Percentiles rank a stretch among this genome's conserved stretches.
Conservation (phyloP, 768 basidiomycete species). For the Neoboletus subvelutipes region DNA sequence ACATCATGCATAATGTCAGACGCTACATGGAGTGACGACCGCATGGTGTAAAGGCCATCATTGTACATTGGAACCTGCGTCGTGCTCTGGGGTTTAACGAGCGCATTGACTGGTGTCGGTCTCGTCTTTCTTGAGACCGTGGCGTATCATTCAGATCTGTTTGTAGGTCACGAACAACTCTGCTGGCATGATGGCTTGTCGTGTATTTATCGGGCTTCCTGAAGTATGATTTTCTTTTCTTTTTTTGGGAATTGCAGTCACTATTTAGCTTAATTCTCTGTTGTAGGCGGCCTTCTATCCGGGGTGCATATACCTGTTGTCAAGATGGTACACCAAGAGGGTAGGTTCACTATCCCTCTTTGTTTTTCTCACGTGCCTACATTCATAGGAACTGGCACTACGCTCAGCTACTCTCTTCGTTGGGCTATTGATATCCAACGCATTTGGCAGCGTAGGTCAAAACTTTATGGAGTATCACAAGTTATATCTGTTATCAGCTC, state of each 20-base stretch:
- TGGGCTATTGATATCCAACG: constrained; percentile 62
- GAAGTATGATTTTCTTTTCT: constrained; percentile 38
- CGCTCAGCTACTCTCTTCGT: constrained; percentile 60
- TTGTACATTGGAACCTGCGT: background rate
- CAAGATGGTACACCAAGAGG: constrained; percentile 53
- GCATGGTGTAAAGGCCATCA: too few relatives aligned
- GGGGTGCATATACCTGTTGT: constrained; percentile 47
- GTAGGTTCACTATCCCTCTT: background rate
- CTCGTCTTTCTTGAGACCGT: too few relatives aligned
- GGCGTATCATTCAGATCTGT: too few relatives aligned
- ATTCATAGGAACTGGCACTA: constrained; percentile 57
- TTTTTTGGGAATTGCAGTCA: background rate
- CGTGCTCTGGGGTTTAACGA: background rate
- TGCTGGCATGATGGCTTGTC: constrained; percentile 52
- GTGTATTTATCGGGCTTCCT: constrained; percentile 62
- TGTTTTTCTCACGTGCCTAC: background rate
- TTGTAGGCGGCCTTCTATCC: constrained; percentile 62
- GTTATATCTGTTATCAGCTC: constrained; percentile 36
- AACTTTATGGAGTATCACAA: background rate
- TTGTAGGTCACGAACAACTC: constrained; percentile 34
- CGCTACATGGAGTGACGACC: too few relatives aligned
- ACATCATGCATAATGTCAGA: too few relatives aligned
- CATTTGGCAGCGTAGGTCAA: constrained; percentile 58
- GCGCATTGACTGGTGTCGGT: background rate
- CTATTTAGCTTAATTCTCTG: background rate